phyloP scores from a whole-genome alignment of 179 eudicot genomes.

The Heliamphora pulchella region DNA sequence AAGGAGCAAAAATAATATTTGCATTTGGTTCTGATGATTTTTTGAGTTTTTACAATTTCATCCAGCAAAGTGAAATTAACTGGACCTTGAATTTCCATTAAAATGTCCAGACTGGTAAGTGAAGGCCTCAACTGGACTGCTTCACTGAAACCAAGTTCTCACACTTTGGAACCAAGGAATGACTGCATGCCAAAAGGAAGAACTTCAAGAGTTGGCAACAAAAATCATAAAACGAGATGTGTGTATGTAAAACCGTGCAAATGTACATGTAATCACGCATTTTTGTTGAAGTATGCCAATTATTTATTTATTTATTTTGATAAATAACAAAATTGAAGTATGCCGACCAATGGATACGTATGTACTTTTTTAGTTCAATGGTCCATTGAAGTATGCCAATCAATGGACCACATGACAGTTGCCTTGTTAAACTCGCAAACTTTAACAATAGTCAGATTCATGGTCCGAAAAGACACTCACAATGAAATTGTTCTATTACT shows the following conservation, averaged over 20 bases:
- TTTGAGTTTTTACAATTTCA: background rate
- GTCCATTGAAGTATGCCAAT: no score
- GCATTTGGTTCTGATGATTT: background rate
- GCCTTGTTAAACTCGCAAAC: no score
- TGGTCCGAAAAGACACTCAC: no score
- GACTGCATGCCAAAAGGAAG: conserved; percentile 13
- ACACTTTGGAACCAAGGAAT: conserved; percentile 11
- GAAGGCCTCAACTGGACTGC: background rate
- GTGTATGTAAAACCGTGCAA: background rate
- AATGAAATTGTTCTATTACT: no score
- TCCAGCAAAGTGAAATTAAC: background rate
- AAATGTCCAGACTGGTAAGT: background rate
- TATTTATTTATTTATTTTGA: no score
- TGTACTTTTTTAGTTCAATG: no score
- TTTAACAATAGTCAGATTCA: no score
- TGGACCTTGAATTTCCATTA: background rate
- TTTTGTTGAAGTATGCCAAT: background rate
- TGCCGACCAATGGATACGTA: no score
- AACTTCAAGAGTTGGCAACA: background rate
- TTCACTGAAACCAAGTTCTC: background rate
- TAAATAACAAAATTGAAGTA: no score
- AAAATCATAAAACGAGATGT: background rate
- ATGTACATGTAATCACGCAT: background rate
- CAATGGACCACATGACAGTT: no score
- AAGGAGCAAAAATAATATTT: background rate